Evolutionary conservation across 148 eudicot genomes (phyloP).

Genomic region (Talinum fruticosum): DNA sequence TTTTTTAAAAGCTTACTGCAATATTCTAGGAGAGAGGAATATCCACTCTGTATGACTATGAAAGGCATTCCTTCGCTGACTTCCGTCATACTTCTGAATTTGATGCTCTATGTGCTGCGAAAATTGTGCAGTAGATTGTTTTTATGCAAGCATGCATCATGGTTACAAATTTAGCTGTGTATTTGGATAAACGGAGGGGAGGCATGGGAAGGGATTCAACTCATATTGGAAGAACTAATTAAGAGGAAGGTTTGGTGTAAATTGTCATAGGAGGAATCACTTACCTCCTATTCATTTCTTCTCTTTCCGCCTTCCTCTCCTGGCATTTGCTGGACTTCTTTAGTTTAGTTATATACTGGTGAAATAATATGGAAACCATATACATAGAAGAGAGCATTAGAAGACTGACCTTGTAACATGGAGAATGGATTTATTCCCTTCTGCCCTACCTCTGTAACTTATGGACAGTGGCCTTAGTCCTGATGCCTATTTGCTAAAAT

Average conservation of each 20-base stretch:
- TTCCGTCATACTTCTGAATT: not conserved
- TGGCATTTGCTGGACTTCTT: not conserved
- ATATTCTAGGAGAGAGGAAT: not conserved
- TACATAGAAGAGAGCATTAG: not conserved
- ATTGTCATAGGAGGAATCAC: not conserved
- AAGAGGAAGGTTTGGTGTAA: not conserved
- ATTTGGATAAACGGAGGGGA: not conserved
- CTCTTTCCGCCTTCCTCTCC: not conserved
- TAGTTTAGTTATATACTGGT: too few species aligned
- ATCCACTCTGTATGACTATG: not conserved
- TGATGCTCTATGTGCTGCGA: not conserved
- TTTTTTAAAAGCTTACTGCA: not conserved
- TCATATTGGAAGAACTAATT: not conserved
- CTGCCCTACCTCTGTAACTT: too few species aligned
- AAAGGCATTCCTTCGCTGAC: not conserved
- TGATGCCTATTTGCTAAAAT: too few species aligned
- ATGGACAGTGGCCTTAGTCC: too few species aligned
- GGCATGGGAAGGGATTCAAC: not conserved
- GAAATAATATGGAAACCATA: not conserved
- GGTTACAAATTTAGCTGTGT: not conserved
- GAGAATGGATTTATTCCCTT: too few species aligned
- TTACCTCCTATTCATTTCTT: not conserved
- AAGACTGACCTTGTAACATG: not conserved
- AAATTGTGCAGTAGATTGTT: not conserved
- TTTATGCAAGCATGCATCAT: too few species aligned